These are phyloP conservation scores for Verticillium isaacii DNA, from an alignment of 2,329 filamentous ascomycete species.

Conservation along the genomic window DNA sequence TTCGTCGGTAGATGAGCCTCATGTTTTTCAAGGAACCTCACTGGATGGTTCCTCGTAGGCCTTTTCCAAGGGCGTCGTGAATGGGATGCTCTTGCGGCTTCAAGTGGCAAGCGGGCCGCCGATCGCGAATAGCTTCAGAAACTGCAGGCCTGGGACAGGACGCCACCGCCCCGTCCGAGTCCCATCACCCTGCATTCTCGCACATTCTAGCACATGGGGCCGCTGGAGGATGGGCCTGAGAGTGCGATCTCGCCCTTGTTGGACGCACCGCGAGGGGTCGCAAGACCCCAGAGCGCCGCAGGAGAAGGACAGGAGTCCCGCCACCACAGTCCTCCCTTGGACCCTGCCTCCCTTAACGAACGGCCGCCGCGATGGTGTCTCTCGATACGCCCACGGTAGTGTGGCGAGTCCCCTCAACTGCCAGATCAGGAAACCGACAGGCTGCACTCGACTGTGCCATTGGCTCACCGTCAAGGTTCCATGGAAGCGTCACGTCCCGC, in stretches of 20 bases:
- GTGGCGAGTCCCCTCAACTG: slow-evolving; percentile 6
- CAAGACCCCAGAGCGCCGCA: not conserved
- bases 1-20: not conserved
- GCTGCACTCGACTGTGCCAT: slow-evolving; percentile 4
- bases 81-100: not conserved
- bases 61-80: not conserved
- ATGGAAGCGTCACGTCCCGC: not conserved
- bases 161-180: not conserved
- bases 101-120: not conserved
- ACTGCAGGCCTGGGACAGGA: not conserved
- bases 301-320: not conserved
- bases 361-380: not conserved
- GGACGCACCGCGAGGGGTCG: not conserved
- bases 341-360: not conserved
- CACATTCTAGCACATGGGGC: not conserved
- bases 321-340: not conserved
- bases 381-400: not conserved
- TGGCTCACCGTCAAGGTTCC: slow-evolving; percentile 11
- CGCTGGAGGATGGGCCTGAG: not conserved
- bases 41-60: not conserved
- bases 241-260: not conserved
- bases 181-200: not conserved
- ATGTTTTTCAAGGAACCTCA: not conserved
- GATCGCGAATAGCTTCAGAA: not conserved
- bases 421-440: slow-evolving; percentile 10